Base-by-base conservation (phyloP, 1,139 yeast genomes). In the Zhuliangozyma blackwelliae region DNA sequence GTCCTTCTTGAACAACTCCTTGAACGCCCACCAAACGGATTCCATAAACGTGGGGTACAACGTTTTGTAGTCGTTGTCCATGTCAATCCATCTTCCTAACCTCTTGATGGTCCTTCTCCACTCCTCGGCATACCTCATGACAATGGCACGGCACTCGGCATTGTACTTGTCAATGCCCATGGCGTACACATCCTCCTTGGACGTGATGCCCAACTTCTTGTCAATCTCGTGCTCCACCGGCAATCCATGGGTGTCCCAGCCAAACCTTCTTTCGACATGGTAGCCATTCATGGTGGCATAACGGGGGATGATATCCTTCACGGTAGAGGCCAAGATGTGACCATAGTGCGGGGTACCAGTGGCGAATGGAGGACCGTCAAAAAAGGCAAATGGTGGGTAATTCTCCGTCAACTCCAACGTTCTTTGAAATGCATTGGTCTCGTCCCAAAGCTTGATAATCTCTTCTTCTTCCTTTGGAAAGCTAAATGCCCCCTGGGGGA, bases 311-410 rank as follows among this genome's bases (percentile, higher is more conserved):
- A 92, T 87, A 68, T 92, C 99, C 72, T 90, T 92, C 52, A 89
- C 87, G 40, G 98, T 92, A 29, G 97, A 90, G 3, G 97, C 94
- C 61, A 94, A 72, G 56, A 92, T 83, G 59, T 92, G 99, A 44
- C 99, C 99, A 60, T 92, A 94, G 61, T 92, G 99, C 33, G 99
- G 99, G 28, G 97, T 87, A 58, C 98, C 97, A 5, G 98, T 92
- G 40, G 99, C 99, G 63, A 92, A 92, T 49, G 99, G 99, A 10
- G 99, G 99, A 26, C 99, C 99, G 64, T 92, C 99, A 57, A 87
- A 94, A 61, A 92, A 92, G 32, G 97, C 79, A 62, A 90, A 92
- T 40, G 82, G 84, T 29, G 95, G 95, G 49, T 82, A 77, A 42
- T 78, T 97, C 59, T 90, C 75, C 35, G 95, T 86, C 48, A 89